Evolutionary conservation across 2,329 filamentous ascomycete genomes (phyloP).

Genomic region (Botrytis sinoallii): DNA sequence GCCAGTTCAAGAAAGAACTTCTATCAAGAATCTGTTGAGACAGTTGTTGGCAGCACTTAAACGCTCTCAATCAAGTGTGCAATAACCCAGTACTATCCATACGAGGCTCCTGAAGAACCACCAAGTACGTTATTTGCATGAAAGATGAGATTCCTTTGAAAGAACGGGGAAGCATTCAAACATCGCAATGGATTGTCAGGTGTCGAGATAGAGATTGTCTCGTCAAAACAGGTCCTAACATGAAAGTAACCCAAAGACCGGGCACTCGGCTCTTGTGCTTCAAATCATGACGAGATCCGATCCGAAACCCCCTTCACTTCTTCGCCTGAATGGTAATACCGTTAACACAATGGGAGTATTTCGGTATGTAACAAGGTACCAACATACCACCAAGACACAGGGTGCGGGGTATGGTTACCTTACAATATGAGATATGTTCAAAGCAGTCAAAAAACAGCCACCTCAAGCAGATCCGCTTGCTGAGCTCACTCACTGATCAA

Average conservation of each 20-base stretch:
- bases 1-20: not conserved
- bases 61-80: not conserved
- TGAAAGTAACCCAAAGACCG: not conserved
- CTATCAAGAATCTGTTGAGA: not conserved
- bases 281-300: not conserved
- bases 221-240: not conserved
- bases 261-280: not conserved
- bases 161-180: not conserved
- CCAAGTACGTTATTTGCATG: not conserved
- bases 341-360: not conserved
- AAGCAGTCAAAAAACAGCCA: not conserved
- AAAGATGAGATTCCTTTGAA: not conserved
- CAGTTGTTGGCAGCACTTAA: not conserved
- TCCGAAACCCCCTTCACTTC: not conserved
- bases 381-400: not conserved
- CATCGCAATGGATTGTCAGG: not conserved
- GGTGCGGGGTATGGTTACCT: not conserved
- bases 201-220: not conserved
- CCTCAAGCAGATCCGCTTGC: not conserved
- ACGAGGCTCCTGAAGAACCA: not conserved
- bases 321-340: not conserved
- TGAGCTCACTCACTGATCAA: not conserved
- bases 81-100: not conserved
- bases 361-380: not conserved
- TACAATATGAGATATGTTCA: not conserved